Base-by-base conservation (phyloP, 495 filamentous ascomycete species). In the Aspergillus olivimuriae region DNA sequence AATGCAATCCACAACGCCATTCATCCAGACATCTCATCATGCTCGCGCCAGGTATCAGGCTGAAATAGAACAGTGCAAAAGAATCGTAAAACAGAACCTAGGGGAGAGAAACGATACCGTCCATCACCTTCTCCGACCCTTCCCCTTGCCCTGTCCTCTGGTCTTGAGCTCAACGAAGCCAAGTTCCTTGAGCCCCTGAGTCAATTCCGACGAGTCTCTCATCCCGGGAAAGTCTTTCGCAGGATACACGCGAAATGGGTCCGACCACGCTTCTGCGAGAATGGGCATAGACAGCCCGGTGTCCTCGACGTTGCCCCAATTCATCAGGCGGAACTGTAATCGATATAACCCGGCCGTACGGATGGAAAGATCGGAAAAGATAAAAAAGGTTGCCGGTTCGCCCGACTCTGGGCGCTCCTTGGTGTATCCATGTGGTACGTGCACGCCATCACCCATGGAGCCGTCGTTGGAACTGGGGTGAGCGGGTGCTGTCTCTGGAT, bases 181-280 rank as follows among this genome's bases (percentile, higher is more conserved):
- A n/a, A 70, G 40, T 39, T 68, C 62, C 55, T 67, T 71, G 49
- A 70, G 45, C 5, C 62, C 61, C 42, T 64, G 58, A 0, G 64
- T 60, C 3, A 72, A 49, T 48, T 52, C 49, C 4, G 63, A 68
- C 2, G 69, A 72, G 23, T 69, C 80, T 41, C 80, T 71, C 92
- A 97, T 95, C 6, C 92, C 91, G 0, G 88, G 87, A 50, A 97
- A 97, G 60, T 96, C 91, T 59, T 96, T 96, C n/a, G 91, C 89
- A 15, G 87, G 88, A 61, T 83, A 95, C 16, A 96, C 92, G 17
- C 82, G 81, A 58, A 97, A 96, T 7, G 80, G 68, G 32, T 87
- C 81, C 47, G 84, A 90, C 76, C 86, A 81, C 12, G 75, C 75
- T 22, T 78, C 72, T 0, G 82, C 80, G 4, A 84, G 67, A 18